Conservation (phyloP, 129 eudicot species). For the Oenanthe sinensis region DNA sequence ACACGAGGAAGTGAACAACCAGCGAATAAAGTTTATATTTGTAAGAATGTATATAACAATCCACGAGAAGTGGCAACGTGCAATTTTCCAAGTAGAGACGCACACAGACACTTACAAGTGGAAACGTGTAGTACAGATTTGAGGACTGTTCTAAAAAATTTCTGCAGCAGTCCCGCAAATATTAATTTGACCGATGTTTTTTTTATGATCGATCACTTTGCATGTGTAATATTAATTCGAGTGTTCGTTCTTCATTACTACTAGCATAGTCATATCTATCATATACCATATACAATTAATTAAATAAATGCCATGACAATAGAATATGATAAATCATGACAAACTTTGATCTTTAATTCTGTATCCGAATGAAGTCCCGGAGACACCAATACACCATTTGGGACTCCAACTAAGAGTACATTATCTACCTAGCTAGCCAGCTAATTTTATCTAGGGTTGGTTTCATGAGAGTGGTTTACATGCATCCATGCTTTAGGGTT, state of each 20-base stretch:
- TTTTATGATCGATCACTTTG: no score
- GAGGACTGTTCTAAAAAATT: background rate
- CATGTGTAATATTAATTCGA: background rate
- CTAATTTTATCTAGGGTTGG: background rate
- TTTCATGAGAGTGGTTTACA: background rate
- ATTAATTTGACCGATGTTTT: background rate
- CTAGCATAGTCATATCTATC: no score
- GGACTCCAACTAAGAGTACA: slow-evolving; percentile 1
- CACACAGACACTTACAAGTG: background rate
- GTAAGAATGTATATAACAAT: no score
- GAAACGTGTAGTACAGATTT: background rate
- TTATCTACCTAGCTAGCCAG: background rate
- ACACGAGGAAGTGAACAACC: background rate
- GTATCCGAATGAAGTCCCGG: no score
- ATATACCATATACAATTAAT: no score
- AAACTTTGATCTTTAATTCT: no score
- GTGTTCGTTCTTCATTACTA: background rate
- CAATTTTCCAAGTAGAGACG: background rate
- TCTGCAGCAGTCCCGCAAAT: no score
- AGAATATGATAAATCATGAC: no score
- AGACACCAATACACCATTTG: no score
- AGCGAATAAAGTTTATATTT: background rate
- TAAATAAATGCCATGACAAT: no score
- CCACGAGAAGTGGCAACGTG: slow-evolving; percentile 1
- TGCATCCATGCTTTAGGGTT: slow-evolving; percentile 1